Evolutionary conservation across 2,329 filamentous ascomycete genomes (phyloP).

Genomic region (Microdochium bolleyi): DNA sequence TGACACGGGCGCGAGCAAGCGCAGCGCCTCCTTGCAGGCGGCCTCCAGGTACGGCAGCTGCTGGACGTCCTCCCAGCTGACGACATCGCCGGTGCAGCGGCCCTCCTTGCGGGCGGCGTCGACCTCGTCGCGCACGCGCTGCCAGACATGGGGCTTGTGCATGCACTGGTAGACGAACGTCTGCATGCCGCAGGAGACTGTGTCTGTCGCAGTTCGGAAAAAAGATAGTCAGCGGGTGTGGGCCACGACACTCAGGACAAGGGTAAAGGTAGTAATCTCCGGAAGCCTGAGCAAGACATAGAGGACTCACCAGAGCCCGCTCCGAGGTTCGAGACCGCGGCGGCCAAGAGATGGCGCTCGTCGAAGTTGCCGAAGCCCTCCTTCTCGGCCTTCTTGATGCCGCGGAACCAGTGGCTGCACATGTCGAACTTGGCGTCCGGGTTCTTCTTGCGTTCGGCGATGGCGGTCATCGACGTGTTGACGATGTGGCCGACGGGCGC

Average conservation of each 20-base stretch:
- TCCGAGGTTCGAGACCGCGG: slow-evolving; percentile 3
- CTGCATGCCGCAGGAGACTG: slow-evolving; percentile 3
- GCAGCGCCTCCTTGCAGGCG: slow-evolving; percentile 15
- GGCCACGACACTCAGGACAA: too few relatives aligned
- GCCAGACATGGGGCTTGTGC: slow-evolving; percentile 3
- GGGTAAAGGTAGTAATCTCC: too few relatives aligned
- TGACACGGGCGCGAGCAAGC: slow-evolving; percentile 12
- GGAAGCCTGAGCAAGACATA: too few relatives aligned
- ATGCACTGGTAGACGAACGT: slow-evolving; percentile 3
- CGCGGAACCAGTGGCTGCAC: slow-evolving; percentile 6
- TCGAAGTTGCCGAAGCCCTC: slow-evolving; percentile 1
- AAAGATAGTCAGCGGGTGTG: neutral
- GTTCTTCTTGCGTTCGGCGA: slow-evolving; percentile 3
- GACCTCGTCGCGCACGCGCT: slow-evolving; percentile 6
- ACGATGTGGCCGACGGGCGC: slow-evolving; percentile 5
- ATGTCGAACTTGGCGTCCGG: slow-evolving; percentile 7
- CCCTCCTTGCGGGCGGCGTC: slow-evolving; percentile 4
- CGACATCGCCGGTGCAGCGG: slow-evolving; percentile 2
- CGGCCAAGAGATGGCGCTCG: slow-evolving; percentile 1
- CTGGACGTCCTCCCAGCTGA: slow-evolving; percentile 9
- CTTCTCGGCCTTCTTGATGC: slow-evolving; percentile 3
- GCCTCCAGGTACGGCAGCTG: slow-evolving; percentile 15
- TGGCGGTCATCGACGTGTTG: slow-evolving; percentile 2
- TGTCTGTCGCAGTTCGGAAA: slow-evolving; percentile 1
- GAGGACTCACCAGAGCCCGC: neutral